A percentile compares a stretch with the other conserved stretches of the same genome.
These are phyloP conservation scores for Pterulicium gracile DNA, from an alignment of 1,284 basidiomycete species.

Conservation along the genomic window DNA sequence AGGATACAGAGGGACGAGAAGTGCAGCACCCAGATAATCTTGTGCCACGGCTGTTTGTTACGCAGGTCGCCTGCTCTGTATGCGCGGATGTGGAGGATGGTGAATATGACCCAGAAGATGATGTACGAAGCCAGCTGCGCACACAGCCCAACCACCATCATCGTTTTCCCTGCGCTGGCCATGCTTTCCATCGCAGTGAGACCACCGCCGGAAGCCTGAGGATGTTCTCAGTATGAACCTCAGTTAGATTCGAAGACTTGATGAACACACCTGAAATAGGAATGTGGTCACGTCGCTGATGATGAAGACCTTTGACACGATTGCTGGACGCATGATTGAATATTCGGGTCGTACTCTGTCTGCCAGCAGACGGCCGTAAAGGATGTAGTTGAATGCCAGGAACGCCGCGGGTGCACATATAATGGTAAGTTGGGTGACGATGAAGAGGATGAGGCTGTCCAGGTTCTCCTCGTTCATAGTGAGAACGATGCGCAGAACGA, in stretches of 20 bases:
- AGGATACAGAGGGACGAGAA: slow-evolving; percentile 17
- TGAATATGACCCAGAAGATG: slow-evolving; percentile 14
- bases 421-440: slow-evolving; percentile 9
- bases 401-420: slow-evolving; percentile 12
- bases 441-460: slow-evolving; percentile 5
- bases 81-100: slow-evolving; percentile 10
- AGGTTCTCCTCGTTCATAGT: too few species aligned
- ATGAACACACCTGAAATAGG: slow-evolving; percentile 26
- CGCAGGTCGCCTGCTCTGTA: slow-evolving; percentile 8
- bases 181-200: background rate
- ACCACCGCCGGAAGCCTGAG: slow-evolving; percentile 9
- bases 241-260: background rate
- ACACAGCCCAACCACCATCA: background rate
- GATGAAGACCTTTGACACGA: slow-evolving; percentile 14
- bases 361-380: slow-evolving; percentile 17
- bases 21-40: slow-evolving; percentile 13
- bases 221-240: background rate
- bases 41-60: slow-evolving; percentile 14
- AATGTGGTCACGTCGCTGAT: slow-evolving; percentile 26
- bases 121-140: slow-evolving; percentile 1
- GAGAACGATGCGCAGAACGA: background rate
- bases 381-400: slow-evolving; percentile 23
- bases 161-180: background rate
- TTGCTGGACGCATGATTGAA: slow-evolving; percentile 15
- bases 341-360: slow-evolving; percentile 13